Conservation (phyloP, 2,329 filamentous ascomycete genomes). For the Xylariaceae sp. region DNA sequence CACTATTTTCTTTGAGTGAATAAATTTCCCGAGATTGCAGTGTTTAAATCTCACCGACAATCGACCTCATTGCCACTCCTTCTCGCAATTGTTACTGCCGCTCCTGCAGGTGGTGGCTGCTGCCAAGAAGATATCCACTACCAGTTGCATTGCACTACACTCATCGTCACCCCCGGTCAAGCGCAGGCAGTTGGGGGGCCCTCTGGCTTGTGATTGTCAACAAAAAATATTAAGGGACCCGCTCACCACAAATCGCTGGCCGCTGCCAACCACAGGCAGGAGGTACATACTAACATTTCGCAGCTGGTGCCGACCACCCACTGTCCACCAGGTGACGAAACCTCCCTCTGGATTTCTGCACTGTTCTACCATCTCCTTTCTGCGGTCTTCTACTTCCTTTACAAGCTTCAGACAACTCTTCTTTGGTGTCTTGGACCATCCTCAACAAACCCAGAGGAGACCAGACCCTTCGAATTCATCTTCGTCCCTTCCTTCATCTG, state of each 20-base stretch:
- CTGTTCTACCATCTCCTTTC: constrained; percentile 35
- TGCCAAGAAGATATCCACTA: not conserved
- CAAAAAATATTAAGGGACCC: constrained; percentile 37
- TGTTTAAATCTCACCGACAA: no score
- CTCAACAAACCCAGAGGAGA: constrained; percentile 27
- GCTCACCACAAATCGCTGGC: constrained; percentile 18
- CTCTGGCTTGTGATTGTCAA: constrained; percentile 40
- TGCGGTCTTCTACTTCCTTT: constrained; percentile 32
- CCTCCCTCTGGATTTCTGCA: constrained; percentile 35
- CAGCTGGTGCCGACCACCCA: constrained; percentile 22
- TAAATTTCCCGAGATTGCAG: no score
- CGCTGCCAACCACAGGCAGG: not conserved
- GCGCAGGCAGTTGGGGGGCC: not conserved
- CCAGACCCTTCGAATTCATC: constrained; percentile 13
- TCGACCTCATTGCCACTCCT: no score
- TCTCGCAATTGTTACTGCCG: not conserved
- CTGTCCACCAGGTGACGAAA: constrained; percentile 36
- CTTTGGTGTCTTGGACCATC: constrained; percentile 32
- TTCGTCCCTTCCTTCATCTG: constrained; percentile 30
- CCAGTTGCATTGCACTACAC: not conserved
- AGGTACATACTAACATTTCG: constrained; percentile 21
- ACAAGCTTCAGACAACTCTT: constrained; percentile 27
- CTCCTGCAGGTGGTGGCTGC: constrained; percentile 3
- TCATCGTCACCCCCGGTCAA: no score
- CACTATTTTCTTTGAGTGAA: no score